Base-by-base conservation (phyloP, 768 basidiomycete genomes). In the Suillus clintonianus region DNA sequence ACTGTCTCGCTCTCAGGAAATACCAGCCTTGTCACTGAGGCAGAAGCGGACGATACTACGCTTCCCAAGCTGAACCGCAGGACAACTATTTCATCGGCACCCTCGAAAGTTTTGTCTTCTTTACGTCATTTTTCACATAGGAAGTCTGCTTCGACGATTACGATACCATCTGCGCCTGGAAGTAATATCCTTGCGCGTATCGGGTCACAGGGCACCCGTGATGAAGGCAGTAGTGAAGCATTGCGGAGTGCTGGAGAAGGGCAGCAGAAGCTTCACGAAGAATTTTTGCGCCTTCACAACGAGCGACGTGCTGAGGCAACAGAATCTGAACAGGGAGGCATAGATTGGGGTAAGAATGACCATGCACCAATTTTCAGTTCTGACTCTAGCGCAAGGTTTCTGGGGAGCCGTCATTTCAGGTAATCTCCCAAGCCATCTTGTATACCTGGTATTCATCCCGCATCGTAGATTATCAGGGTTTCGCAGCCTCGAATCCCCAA, bases 381-480 rank as follows among this genome's bases (percentile, higher is more conserved):
- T 58, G n/a, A 43, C 30, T 22, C 30, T 17, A 42, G 57, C 62
- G 68, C 53, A 67, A 95, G 93, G 91, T 68, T 97, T 99, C 79
- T 97, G 97, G 97, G 96, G 95, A 1, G 85, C 83, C 11, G 96
- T 99, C 3, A 90, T 98, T 72, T 92, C 91, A 67, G 92, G 92
- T 91, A 1, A 70, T 47, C n/a, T n/a, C n/a, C n/a, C n/a, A n/a
- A 27, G 42, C 54, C 48, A 45, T 57, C 27, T 62, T 22, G 14
- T 62, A 54, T 53, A 27, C 27, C 8, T 42, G 15, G 22, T 48
- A 43, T 60, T 65, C 30, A 76, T 60, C 17, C n/a, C 45, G 37
- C 30, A 32, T 37, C 51, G 22, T 63, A 89, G 95, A 98, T 75
- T 99, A 99, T 72, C 92, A 95, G 72, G 81, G 78, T 5, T 97